Base-by-base conservation (phyloP, 495 filamentous ascomycete species). In the Corynascus novoguineensis region DNA sequence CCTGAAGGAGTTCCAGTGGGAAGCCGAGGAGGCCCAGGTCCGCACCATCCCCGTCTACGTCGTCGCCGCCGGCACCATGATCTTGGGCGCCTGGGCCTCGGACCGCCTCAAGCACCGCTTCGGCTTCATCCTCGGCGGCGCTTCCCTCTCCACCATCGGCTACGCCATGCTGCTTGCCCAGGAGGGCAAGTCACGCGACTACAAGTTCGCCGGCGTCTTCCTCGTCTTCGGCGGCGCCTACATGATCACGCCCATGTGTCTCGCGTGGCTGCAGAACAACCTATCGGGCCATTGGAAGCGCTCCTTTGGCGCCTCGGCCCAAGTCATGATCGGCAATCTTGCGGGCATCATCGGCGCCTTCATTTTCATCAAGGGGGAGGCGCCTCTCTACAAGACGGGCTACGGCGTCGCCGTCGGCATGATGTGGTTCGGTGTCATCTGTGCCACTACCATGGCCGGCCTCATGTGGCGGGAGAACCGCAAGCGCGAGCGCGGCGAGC, bases 31-130 rank as follows among this genome's bases (percentile, higher is more conserved):
- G 21, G 71, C 86, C 22, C 74, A 71, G 12, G 75, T 86, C 0
- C 78, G 79, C 57, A 87, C 86, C 0, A 84, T 87, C 0, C 86
- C 86, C 0, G 84, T 84, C 0, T 87, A 88, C 61, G 72, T 83
- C 0, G 75, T 87, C 0, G 83, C 83, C 1, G 82, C 76, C 8
- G 81, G 82, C 58, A 83, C 85, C 71, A 81, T 80, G 14, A 54
- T 88, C 7, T 52, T 80, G 5, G 72, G 85, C 51, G 80, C 84
- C 0, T 78, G 78, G 58, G 70, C 86, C 5, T 82, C 78, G 63
- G 85, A 81, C 81, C 70, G 76, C 7, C 69, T 77, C 27, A 80
- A 85, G 58, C 71, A 68, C 3, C 78, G 53, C 14, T 81, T 78
- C 6, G 74, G 82, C 9, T 88, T 86, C 67, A 78, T 88, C 57